Evolutionary conservation across 129 eudicot species (phyloP).

Genomic region (Pseudognaphalium luteoalbum): DNA sequence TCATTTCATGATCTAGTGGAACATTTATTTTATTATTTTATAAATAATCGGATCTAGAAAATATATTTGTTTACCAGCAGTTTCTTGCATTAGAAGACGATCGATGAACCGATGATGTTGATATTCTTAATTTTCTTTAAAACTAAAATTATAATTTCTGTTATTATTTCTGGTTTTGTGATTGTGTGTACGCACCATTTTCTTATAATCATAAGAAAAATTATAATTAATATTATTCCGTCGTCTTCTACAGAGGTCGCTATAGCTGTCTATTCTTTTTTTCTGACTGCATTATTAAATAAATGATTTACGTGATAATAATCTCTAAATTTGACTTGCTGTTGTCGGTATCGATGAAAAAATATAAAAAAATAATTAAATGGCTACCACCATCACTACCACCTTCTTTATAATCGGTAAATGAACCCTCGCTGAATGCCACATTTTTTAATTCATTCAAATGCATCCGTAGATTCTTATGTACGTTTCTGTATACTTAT

Average conservation of each 20-base stretch:
- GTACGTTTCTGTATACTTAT: background rate
- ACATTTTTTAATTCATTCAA: conserved; percentile 23
- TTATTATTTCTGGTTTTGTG: background rate
- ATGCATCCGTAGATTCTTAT: conserved; percentile 24
- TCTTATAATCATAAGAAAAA: background rate
- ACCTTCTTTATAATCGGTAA: conserved; percentile 38
- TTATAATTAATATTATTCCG: background rate
- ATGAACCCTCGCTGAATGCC: conserved; percentile 45
- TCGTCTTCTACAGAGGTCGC: conserved; percentile 23
- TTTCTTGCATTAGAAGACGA: conserved; percentile 49
- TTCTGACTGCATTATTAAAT: background rate
- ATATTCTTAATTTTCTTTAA: background rate
- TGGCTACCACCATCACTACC: conserved; percentile 12
- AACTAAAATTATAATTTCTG: background rate
- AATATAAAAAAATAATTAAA: conserved; percentile 15
- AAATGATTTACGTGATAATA: background rate
- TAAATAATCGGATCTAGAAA: conserved; percentile 36
- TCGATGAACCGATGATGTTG: background rate
- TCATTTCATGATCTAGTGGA: conserved; percentile 14
- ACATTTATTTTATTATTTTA: background rate
- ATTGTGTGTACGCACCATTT: conserved; percentile 15
- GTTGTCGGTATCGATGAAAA: conserved; percentile 40
- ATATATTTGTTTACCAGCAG: conserved; percentile 18
- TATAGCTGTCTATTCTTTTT: conserved; percentile 1
- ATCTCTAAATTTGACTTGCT: conserved; percentile 24